These are phyloP conservation scores for Phytophthora constricta DNA, from an alignment of 352 stramenopile genomes.

Conservation along the genomic window DNA sequence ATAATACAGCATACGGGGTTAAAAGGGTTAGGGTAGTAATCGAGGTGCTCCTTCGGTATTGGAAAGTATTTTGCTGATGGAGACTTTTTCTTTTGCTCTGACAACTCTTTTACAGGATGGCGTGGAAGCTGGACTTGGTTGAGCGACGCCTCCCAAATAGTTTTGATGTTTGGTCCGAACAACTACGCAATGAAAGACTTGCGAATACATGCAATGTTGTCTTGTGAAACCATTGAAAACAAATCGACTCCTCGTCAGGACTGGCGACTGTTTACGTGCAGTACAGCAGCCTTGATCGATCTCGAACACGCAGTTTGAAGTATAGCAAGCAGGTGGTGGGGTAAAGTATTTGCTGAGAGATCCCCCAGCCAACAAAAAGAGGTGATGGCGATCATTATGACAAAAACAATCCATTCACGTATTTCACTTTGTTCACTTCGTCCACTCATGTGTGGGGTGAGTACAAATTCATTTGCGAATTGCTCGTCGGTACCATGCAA, in stretches of 20 bases:
- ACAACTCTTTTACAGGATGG: not conserved
- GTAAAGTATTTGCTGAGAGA: not conserved
- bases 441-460: too few species aligned
- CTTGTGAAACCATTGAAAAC: not conserved
- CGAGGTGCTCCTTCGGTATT: not conserved
- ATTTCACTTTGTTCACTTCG: too few species aligned
- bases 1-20: too few species aligned
- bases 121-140: not conserved
- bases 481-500: too few species aligned
- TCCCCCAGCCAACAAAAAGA: not conserved
- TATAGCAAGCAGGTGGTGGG: not conserved
- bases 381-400: too few species aligned
- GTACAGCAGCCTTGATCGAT: not conserved
- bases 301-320: not conserved
- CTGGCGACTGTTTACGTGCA: not conserved
- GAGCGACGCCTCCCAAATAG: not conserved
- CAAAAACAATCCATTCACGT: too few species aligned
- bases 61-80: not conserved
- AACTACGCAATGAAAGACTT: not conserved
- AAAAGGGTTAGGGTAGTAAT: not conserved
- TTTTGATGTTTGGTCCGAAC: not conserved
- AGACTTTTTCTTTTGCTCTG: not conserved
- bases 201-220: not conserved
- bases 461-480: too few species aligned
- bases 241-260: not conserved